phyloP scores from a whole-genome alignment of 129 eudicot genomes.

The Centrapalus pauciflorus region DNA sequence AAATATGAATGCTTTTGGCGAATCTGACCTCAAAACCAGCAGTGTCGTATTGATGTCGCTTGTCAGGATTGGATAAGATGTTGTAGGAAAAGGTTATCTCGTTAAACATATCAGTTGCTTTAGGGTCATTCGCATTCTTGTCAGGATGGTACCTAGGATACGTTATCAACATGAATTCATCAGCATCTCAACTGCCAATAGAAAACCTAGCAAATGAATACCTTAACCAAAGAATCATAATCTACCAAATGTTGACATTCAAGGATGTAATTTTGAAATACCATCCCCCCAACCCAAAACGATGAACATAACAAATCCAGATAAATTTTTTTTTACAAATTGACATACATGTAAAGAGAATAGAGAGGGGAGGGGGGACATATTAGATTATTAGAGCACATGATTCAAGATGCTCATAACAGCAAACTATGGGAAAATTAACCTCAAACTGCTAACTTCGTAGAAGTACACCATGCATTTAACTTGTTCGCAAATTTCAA shows the following conservation, averaged over 20 bases:
- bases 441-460: slow-evolving; percentile 5
- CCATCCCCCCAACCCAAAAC: background rate
- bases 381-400: slow-evolving; percentile 5
- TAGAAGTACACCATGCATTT: background rate
- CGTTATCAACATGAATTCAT: slow-evolving; percentile 11
- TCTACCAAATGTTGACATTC: background rate
- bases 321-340: background rate
- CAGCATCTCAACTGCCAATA: background rate
- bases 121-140: slow-evolving; percentile 82
- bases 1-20: background rate
- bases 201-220: background rate
- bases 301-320: background rate
- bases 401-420: background rate
- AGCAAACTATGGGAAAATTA: background rate
- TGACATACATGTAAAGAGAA: background rate
- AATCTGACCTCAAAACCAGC: slow-evolving; percentile 89
- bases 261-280: background rate
- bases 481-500: background rate
- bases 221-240: background rate
- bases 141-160: slow-evolving; percentile 75
- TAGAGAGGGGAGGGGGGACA: background rate
- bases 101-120: slow-evolving; percentile 75
- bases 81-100: slow-evolving; percentile 90
- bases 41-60: slow-evolving; percentile 73
- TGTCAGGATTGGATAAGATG: slow-evolving; percentile 86